These are phyloP conservation scores for Elaeis oleifera DNA, from an alignment of 202 grass and related monocot genomes.

Conservation along the genomic window DNA sequence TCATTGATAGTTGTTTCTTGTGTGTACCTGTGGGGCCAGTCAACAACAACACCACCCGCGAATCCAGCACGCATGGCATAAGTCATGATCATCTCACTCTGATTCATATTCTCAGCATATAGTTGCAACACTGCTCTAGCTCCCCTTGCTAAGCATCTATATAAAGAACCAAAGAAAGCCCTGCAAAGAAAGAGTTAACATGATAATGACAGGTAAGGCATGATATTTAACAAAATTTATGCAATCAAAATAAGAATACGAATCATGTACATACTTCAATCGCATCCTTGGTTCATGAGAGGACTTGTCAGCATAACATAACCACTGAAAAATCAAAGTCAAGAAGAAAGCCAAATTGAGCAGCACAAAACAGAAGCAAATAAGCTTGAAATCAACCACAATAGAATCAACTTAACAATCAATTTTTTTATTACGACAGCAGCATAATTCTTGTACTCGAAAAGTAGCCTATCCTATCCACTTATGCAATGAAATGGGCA, in stretches of 20 bases:
- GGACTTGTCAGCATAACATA: slow-evolving; percentile 87
- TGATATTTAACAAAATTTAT: slow-evolving; percentile 8
- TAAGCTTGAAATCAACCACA: slow-evolving; percentile 1
- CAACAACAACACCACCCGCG: slow-evolving; percentile 83
- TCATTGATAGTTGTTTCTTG: too few relatives aligned
- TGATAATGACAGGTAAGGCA: slow-evolving; percentile 3
- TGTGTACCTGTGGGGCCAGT: slow-evolving; percentile 78
- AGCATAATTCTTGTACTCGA: too few relatives aligned
- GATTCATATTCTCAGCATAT: slow-evolving; percentile 92
- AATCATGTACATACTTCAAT: slow-evolving; percentile 48
- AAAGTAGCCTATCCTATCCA: too few relatives aligned
- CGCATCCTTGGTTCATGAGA: slow-evolving; percentile 83
- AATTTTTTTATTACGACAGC: too few relatives aligned
- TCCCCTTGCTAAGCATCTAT: slow-evolving; percentile 92
- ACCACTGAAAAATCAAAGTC: slow-evolving; percentile 44
- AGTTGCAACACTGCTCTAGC: slow-evolving; percentile 89
- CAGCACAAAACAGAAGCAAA: neutral
- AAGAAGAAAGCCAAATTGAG: neutral
- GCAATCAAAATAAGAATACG: slow-evolving; percentile 2
- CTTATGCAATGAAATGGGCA: too few relatives aligned
- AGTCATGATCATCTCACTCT: slow-evolving; percentile 95
- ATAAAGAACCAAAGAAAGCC: slow-evolving; percentile 95
- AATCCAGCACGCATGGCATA: slow-evolving; percentile 96
- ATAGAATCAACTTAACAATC: too few relatives aligned
- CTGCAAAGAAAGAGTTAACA: slow-evolving; percentile 34